Evolutionary conservation across 2,329 filamentous ascomycete species (phyloP), one percentile per base, ranked within the genome.

Genomic region (Didymella lethalis): DNA sequence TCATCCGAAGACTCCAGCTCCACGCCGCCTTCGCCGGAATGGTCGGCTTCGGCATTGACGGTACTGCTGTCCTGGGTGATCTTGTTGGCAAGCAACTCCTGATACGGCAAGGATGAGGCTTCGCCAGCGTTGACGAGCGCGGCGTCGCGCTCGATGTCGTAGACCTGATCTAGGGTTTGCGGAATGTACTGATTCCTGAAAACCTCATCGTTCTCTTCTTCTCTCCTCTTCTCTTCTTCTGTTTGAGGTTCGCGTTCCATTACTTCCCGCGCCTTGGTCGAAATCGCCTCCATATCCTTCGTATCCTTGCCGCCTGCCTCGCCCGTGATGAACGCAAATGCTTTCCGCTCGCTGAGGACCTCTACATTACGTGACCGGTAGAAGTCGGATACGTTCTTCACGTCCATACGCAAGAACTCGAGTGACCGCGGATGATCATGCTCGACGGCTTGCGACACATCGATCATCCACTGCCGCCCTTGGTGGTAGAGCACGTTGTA

Each of bases 121-220:
- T 90, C 84, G 5, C 92, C 93, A 43, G 87, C 84, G 7, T 86
- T 86, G 23, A 97, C 85, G 75, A 88, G 88, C 68, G 92, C 89
- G 2, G 88, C 91, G 67, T 98, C 95, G 67, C 93, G 90, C 78
- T 98, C 95, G 49, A 97, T 88, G 74, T 99, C 93, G 77, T 97
- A 97, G 4, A 99, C 94, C 73, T 99, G 92, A 67, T 98, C 91
- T 43, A 99, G 83, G 0, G 91, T 98, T 77, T 97, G 93, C 0
- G 95, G 95, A 51, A 99, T 98, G 77, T 96, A 99, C 76, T 97
- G 92, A 71, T 97, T 90, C 69, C 94, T 86, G 81, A 97, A 99
- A 6, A 98, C 95, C 65, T 95, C 91, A 57, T 93, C 92, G 69
- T 97, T 91, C 10, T 94, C 87, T 18, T 87, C 82, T 52, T 88